phyloP scores from a whole-genome alignment of 257 asterid species.

The Salvia splendens region DNA sequence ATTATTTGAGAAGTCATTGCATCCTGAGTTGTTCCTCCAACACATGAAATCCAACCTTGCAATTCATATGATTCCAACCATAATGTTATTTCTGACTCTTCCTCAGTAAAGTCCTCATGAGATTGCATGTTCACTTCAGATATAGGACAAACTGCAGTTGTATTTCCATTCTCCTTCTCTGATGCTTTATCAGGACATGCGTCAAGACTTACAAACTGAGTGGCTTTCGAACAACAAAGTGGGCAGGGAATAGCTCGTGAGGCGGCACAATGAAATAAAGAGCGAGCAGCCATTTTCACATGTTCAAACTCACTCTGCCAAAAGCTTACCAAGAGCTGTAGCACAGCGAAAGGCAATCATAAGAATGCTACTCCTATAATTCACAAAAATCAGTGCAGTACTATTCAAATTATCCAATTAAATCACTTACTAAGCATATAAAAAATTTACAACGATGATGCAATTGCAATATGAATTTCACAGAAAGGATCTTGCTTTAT shows the following conservation, averaged over 20 bases:
- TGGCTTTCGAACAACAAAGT: constrained; percentile 46
- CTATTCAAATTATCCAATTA: constrained; percentile 21
- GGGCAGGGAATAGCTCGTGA: constrained; percentile 89
- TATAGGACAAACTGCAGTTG: constrained; percentile 30
- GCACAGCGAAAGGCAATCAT: constrained; percentile 30
- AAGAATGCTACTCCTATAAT: constrained; percentile 22
- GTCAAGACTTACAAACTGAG: constrained; percentile 34
- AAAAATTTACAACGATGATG: not conserved
- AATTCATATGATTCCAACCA: constrained; percentile 91
- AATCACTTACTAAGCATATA: constrained; percentile 20
- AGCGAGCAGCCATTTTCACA: constrained; percentile 96
- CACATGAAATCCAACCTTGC: constrained; percentile 92
- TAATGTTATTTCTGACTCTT: constrained; percentile 63
- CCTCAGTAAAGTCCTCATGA: constrained; percentile 45
- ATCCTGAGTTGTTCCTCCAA: constrained; percentile 89
- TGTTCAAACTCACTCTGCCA: constrained; percentile 96
- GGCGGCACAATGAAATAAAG: constrained; percentile 96
- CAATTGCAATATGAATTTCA: constrained; percentile 7
- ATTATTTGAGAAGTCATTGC: constrained; percentile 95
- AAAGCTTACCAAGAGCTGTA: constrained; percentile 92
- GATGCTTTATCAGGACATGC: constrained; percentile 38
- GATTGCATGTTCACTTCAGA: constrained; percentile 39
- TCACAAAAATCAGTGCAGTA: constrained; percentile 19
- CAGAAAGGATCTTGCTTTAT: not conserved
- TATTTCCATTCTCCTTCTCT: constrained; percentile 41